A percentile compares a stretch with the other conserved stretches of the same genome.
Evolutionary conservation across 495 filamentous ascomycete species (phyloP).

Genomic region (Endocarpon pusillum): DNA sequence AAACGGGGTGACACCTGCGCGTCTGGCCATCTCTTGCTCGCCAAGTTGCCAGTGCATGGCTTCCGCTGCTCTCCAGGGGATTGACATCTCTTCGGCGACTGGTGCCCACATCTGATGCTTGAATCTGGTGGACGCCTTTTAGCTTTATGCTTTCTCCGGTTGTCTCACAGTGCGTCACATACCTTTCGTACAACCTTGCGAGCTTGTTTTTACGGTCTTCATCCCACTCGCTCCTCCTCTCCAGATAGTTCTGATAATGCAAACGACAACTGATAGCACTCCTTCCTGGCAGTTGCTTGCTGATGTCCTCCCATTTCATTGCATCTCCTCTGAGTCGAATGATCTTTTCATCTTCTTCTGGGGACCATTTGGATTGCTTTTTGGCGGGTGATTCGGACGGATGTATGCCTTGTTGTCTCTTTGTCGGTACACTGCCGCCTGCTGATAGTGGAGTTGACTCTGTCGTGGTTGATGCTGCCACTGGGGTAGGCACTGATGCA

Average conservation of each 20-base stretch:
- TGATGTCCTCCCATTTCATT: conserved; percentile 99
- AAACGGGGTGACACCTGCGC: conserved; percentile 73
- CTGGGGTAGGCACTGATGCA: conserved; percentile 13
- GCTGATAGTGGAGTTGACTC: too few relatives aligned
- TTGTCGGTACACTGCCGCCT: conserved; percentile 24
- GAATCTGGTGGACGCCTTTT: conserved; percentile 40
- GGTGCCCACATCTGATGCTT: conserved; percentile 95
- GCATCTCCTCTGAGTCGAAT: conserved; percentile 74
- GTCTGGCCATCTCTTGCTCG: conserved; percentile 78
- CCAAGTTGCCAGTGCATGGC: conserved; percentile 97
- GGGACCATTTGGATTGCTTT: conserved; percentile 91
- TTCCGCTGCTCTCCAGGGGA: conserved; percentile 90
- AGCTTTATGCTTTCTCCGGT: not conserved
- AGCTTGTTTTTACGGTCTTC: conserved; percentile 96
- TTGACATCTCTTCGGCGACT: conserved; percentile 83
- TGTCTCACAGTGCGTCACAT: conserved; percentile 14
- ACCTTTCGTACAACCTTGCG: conserved; percentile 90
- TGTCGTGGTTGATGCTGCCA: conserved; percentile 18
- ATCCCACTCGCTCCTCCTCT: conserved; percentile 80
- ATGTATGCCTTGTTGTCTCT: conserved; percentile 33
- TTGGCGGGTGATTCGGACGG: conserved; percentile 62
- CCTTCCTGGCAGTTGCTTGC: conserved; percentile 70
- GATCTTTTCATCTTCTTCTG: conserved; percentile 77
- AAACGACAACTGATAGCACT: conserved; percentile 86
- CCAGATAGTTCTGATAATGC: conserved; percentile 95